Conservation (phyloP, 345 rosid genomes). For the Balakata baccata region DNA sequence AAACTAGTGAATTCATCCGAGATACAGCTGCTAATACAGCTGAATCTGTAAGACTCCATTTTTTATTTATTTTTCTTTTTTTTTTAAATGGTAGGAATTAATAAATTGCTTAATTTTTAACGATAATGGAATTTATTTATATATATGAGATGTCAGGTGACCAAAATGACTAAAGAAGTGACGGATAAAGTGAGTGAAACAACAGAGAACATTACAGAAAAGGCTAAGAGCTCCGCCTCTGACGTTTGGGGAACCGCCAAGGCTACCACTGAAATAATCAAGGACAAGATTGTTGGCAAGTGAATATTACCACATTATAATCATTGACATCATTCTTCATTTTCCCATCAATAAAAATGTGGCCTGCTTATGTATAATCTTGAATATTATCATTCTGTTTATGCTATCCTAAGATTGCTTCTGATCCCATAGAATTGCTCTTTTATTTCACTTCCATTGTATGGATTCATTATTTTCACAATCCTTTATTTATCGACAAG, state of each 20-base stretch:
- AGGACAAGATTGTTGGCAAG: conserved; percentile 27
- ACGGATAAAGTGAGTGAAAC: conserved; percentile 19
- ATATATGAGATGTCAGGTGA: conserved; percentile 5
- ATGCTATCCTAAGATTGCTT: neutral
- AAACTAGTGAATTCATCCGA: conserved; percentile 42
- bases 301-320: neutral
- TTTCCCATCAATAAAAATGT: neutral
- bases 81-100: too few species aligned
- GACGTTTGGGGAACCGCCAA: conserved; percentile 8
- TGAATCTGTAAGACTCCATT: neutral
- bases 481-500: too few species aligned
- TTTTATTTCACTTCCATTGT: neutral
- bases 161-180: conserved; percentile 22
- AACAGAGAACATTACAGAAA: conserved; percentile 25
- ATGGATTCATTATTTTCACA: too few species aligned
- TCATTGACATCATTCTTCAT: neutral
- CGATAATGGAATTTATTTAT: too few species aligned
- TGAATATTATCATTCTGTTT: neutral
- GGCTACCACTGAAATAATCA: conserved; percentile 15
- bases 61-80: neutral
- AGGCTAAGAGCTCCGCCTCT: conserved; percentile 8
- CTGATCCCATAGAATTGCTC: neutral
- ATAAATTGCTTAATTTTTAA: too few species aligned
- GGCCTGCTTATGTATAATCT: neutral
- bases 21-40: neutral